These are phyloP conservation scores for Pseudopithomyces maydicus DNA, from an alignment of 2,329 filamentous ascomycete genomes.

Conservation along the genomic window DNA sequence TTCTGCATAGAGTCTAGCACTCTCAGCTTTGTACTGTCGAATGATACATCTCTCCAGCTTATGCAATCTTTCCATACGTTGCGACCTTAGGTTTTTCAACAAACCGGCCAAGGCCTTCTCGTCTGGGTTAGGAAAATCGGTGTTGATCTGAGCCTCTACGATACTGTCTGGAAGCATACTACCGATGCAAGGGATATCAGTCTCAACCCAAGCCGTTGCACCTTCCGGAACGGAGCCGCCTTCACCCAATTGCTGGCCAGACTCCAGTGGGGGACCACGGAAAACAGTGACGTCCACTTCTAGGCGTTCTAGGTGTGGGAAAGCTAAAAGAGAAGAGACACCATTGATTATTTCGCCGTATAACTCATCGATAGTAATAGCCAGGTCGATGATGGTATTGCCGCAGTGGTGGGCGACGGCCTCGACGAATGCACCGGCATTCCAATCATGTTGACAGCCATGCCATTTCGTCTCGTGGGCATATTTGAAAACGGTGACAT, in stretches of 20 bases:
- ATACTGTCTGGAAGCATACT: constrained; percentile 39
- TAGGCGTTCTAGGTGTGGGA: constrained; percentile 26
- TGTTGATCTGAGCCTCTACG: constrained; percentile 37
- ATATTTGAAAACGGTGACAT: constrained; percentile 35
- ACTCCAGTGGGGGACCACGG: constrained; percentile 41
- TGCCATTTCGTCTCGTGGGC: constrained; percentile 43
- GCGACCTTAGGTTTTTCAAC: constrained; percentile 36
- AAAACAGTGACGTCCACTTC: constrained; percentile 40
- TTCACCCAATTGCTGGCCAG: constrained; percentile 33
- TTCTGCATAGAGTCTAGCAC: constrained; percentile 21
- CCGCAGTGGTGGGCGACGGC: constrained; percentile 30
- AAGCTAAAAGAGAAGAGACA: constrained; percentile 34
- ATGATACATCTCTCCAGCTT: constrained; percentile 26
- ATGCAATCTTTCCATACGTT: constrained; percentile 24
- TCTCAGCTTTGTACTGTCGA: constrained; percentile 29
- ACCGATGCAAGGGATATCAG: constrained; percentile 42
- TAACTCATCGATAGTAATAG: constrained; percentile 39
- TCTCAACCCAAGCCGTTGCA: constrained; percentile 27
- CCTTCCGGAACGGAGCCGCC: constrained; percentile 23
- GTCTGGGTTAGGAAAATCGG: constrained; percentile 29
- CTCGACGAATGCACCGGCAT: constrained; percentile 36
- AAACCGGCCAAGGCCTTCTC: constrained; percentile 25
- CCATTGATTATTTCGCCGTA: constrained; percentile 39
- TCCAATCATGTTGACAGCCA: constrained; percentile 39
- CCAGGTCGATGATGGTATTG: constrained; percentile 30